Conservation (phyloP, 495 filamentous ascomycete species). For the Tuber umbilicatum region DNA sequence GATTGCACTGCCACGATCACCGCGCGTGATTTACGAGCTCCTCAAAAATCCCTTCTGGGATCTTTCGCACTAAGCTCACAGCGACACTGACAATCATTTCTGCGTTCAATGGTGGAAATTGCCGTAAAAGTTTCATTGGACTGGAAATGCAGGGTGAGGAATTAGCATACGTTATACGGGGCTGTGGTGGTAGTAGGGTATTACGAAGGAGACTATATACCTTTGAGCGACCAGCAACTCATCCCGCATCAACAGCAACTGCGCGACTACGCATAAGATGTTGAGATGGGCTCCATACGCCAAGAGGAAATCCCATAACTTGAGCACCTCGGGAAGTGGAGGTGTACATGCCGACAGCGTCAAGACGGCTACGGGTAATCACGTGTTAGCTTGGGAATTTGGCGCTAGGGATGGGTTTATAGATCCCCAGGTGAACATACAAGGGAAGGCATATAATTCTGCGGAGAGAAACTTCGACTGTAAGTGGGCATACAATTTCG, state of each 20-base stretch:
- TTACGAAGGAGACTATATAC: slow-evolving; percentile 48
- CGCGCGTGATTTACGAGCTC: slow-evolving; percentile 83
- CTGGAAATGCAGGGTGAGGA: slow-evolving; percentile 47
- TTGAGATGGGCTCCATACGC: slow-evolving; percentile 93
- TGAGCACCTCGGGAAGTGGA: slow-evolving; percentile 87
- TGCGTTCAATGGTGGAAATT: slow-evolving; percentile 79
- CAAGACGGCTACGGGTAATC: slow-evolving; percentile 56
- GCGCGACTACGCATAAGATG: slow-evolving; percentile 94
- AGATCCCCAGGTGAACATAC: slow-evolving; percentile 15
- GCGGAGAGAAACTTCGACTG: slow-evolving; percentile 79
- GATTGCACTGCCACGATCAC: slow-evolving; percentile 40
- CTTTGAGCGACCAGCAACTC: slow-evolving; percentile 72
- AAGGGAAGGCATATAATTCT: slow-evolving; percentile 95
- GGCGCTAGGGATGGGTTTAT: neutral
- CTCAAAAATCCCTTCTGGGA: slow-evolving; percentile 80
- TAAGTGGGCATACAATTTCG: slow-evolving; percentile 75
- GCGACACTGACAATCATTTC: slow-evolving; percentile 73
- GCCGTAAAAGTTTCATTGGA: slow-evolving; percentile 82
- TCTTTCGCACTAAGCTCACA: slow-evolving; percentile 70
- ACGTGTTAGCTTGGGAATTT: slow-evolving; percentile 18
- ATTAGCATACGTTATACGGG: neutral
- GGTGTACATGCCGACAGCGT: slow-evolving; percentile 95
- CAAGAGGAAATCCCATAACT: slow-evolving; percentile 97
- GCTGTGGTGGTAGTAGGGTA: neutral
- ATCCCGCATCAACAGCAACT: slow-evolving; percentile 80